These are phyloP conservation scores for Pseudogymnoascus sp. DNA, from an alignment of 2,329 filamentous ascomycete species.

Conservation along the genomic window DNA sequence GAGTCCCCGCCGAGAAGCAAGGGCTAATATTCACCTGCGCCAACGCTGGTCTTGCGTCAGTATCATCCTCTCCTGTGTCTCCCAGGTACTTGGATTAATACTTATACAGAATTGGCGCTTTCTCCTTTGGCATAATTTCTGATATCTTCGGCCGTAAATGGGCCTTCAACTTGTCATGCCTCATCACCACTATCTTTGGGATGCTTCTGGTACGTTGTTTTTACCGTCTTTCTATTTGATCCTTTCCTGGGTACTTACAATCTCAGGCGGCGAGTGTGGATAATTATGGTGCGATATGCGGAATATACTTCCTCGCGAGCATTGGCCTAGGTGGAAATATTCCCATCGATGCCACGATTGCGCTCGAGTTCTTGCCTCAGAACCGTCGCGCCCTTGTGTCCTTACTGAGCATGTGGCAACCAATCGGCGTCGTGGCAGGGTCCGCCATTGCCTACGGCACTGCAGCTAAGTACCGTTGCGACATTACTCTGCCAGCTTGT, in stretches of 20 bases:
- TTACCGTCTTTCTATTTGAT: neutral
- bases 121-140: neutral
- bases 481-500: constrained; percentile 11
- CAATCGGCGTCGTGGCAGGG: constrained; percentile 20
- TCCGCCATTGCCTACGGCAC: constrained; percentile 20
- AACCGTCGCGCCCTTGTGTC: constrained; percentile 21
- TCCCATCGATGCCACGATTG: constrained; percentile 24
- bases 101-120: neutral
- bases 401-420: constrained; percentile 21
- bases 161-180: constrained; percentile 21
- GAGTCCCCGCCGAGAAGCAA: constrained; percentile 3
- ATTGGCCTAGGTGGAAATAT: constrained; percentile 24
- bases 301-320: constrained; percentile 16
- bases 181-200: constrained; percentile 18
- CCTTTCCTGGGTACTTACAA: neutral
- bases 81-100: neutral
- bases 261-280: constrained; percentile 7
- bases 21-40: constrained; percentile 16
- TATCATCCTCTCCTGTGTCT: neutral
- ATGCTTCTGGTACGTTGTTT: constrained; percentile 13
- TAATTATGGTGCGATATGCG: constrained; percentile 16
- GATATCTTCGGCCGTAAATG: constrained; percentile 15
- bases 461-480: constrained; percentile 18
- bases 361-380: constrained; percentile 21
- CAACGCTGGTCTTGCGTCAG: constrained; percentile 12